A percentile compares a stretch with the other conserved stretches of the same genome.
These are phyloP conservation scores for Darksidea phi DNA, from an alignment of 495 filamentous ascomycete genomes.

Conservation along the genomic window DNA sequence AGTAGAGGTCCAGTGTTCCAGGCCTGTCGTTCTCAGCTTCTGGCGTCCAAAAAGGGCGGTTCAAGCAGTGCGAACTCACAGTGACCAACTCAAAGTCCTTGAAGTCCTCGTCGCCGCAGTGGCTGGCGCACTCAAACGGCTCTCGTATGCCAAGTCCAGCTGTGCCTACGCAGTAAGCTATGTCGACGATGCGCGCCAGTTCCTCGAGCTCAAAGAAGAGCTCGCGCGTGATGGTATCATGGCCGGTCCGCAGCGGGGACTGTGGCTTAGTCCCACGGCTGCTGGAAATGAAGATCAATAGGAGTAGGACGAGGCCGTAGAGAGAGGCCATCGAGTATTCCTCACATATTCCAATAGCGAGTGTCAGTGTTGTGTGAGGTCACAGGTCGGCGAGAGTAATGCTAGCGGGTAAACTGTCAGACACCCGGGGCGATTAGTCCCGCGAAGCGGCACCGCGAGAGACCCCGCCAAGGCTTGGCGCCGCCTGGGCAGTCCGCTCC, in stretches of 20 bases:
- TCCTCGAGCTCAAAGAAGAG: conserved; percentile 85
- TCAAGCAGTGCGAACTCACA: conserved; percentile 42
- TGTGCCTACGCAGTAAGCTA: conserved; percentile 90
- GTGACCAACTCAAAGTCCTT: conserved; percentile 71
- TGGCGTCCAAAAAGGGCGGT: too few relatives aligned
- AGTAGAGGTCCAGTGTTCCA: conserved; percentile 88
- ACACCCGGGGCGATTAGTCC: not conserved
- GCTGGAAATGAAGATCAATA: conserved; percentile 8
- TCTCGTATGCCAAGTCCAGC: conserved; percentile 66
- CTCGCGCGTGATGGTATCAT: conserved; percentile 53
- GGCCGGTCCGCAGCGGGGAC: conserved; percentile 29
- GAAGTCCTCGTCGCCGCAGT: conserved; percentile 68
- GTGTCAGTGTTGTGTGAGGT: not conserved
- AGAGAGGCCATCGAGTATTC: conserved; percentile 14
- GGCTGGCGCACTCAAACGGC: conserved; percentile 82
- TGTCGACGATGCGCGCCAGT: conserved; percentile 83
- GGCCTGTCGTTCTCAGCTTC: conserved; percentile 49
- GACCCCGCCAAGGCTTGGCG: not conserved
- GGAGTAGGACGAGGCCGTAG: conserved; percentile 20
- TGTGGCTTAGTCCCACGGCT: conserved; percentile 13
- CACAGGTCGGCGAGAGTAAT: not conserved
- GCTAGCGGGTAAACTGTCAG: not conserved
- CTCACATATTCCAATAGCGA: conserved; percentile 27
- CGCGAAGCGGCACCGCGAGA: not conserved
- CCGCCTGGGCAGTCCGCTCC: not conserved